Evolutionary conservation across 495 filamentous ascomycete genomes (phyloP).

Genomic region (Daldinia childiae): DNA sequence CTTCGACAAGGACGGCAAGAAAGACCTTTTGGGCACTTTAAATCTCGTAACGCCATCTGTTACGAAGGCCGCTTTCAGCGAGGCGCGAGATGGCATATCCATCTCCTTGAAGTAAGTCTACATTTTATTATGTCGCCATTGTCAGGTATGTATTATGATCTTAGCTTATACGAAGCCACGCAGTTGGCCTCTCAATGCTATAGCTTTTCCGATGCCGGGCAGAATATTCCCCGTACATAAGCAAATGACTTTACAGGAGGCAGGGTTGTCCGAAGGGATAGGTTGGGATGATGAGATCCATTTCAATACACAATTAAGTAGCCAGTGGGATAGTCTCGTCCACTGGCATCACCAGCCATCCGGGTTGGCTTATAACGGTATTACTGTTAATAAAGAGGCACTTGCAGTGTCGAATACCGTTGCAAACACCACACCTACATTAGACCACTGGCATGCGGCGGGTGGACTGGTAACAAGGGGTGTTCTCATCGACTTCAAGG

Average conservation of each 20-base stretch:
- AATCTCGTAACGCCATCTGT: conserved; percentile 68
- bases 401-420: conserved; percentile 38
- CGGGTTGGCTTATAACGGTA: conserved; percentile 65
- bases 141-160: conserved; percentile 24
- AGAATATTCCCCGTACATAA: conserved; percentile 64
- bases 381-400: conserved; percentile 46
- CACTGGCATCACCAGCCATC: conserved; percentile 64
- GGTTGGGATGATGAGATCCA: conserved; percentile 66
- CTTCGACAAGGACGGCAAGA: conserved; percentile 68
- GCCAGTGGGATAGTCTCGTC: conserved; percentile 83
- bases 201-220: conserved; percentile 58
- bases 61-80: conserved; percentile 59
- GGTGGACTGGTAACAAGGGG: conserved; percentile 67
- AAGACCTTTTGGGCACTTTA: conserved; percentile 66
- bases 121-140: not conserved
- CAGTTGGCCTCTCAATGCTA: conserved; percentile 58
- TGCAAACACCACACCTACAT: conserved; percentile 48
- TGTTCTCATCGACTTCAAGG: conserved; percentile 64
- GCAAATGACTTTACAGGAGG: conserved; percentile 56
- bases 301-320: conserved; percentile 79
- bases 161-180: conserved; percentile 23
- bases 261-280: conserved; percentile 40
- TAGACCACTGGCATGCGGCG: conserved; percentile 54
- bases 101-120: conserved; percentile 66
- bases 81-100: conserved; percentile 63